Evolutionary conservation across 148 eudicot genomes (phyloP).

Genomic region (Camellia lanceoleosa): DNA sequence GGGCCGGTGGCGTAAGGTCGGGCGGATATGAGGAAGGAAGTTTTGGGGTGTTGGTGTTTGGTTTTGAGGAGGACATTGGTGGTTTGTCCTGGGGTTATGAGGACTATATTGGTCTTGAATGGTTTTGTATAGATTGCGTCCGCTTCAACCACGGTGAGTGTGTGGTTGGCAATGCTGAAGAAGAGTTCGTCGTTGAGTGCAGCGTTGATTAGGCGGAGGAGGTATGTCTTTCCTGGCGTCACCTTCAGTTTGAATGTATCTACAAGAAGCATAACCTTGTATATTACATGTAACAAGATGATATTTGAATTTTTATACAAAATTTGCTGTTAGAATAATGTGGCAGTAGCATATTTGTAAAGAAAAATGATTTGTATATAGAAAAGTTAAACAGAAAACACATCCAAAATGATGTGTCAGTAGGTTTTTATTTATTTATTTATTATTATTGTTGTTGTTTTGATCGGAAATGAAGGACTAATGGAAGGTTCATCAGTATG

Average conservation of each 20-base stretch:
- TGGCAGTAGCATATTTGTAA: too few relatives aligned
- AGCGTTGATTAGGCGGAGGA: slow-evolving; percentile 29
- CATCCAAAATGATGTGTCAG: too few relatives aligned
- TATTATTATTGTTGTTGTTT: too few relatives aligned
- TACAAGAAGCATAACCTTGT: neutral
- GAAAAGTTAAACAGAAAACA: too few relatives aligned
- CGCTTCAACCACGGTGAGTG: slow-evolving; percentile 22
- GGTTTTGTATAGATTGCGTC: slow-evolving; percentile 28
- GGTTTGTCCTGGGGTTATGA: slow-evolving; percentile 33
- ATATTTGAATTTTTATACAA: too few relatives aligned
- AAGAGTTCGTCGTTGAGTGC: slow-evolving; percentile 29
- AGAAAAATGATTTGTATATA: too few relatives aligned
- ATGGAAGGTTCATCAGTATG: too few relatives aligned
- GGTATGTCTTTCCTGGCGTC: slow-evolving; percentile 32
- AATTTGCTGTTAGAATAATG: too few relatives aligned
- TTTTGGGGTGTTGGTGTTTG: slow-evolving; percentile 16
- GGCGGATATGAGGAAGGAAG: slow-evolving; percentile 24
- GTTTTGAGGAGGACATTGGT: slow-evolving; percentile 30
- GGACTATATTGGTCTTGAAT: slow-evolving; percentile 19
- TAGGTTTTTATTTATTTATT: too few relatives aligned
- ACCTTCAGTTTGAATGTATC: slow-evolving; percentile 34
- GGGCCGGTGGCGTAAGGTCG: slow-evolving; percentile 27
- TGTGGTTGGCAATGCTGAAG: slow-evolving; percentile 31
- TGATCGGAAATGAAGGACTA: too few relatives aligned
- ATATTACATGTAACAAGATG: neutral